Percentiles rank a stretch among this genome's conserved stretches.
Conservation (phyloP, 768 basidiomycete genomes). For the Leccinum subgranulosum region DNA sequence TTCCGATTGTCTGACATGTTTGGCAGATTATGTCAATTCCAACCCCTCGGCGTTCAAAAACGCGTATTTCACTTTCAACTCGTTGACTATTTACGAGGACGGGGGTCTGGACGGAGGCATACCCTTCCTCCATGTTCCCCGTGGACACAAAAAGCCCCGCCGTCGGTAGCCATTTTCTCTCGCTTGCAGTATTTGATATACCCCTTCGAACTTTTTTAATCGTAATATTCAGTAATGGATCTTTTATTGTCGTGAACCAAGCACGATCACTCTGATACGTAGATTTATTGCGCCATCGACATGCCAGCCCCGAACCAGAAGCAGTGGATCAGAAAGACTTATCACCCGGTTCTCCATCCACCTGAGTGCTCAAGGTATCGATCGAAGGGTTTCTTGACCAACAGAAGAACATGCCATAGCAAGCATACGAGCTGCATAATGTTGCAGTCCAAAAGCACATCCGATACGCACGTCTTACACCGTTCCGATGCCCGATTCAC, state of each 20-base stretch:
- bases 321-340: too few relatives aligned
- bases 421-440: too few relatives aligned
- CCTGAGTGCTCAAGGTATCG: too few relatives aligned
- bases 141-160: background rate
- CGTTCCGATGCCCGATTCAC: too few relatives aligned
- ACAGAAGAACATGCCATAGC: background rate
- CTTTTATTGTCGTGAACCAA: background rate
- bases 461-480: too few relatives aligned
- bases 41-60: slow-evolving; percentile 38
- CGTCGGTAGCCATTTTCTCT: background rate
- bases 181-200: background rate
- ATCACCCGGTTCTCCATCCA: too few relatives aligned
- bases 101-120: background rate
- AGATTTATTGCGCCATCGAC: too few relatives aligned
- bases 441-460: too few relatives aligned
- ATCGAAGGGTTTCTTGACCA: too few relatives aligned
- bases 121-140: background rate
- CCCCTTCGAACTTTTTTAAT: background rate
- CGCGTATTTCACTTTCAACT: slow-evolving; percentile 41
- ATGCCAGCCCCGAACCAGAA: too few relatives aligned
- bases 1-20: background rate
- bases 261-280: background rate
- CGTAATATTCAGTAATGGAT: background rate
- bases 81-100: slow-evolving; percentile 33
- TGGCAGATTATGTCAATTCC: slow-evolving; percentile 32